Conservation (phyloP, 2,329 filamentous ascomycete genomes). For the Cercospora sp. region DNA sequence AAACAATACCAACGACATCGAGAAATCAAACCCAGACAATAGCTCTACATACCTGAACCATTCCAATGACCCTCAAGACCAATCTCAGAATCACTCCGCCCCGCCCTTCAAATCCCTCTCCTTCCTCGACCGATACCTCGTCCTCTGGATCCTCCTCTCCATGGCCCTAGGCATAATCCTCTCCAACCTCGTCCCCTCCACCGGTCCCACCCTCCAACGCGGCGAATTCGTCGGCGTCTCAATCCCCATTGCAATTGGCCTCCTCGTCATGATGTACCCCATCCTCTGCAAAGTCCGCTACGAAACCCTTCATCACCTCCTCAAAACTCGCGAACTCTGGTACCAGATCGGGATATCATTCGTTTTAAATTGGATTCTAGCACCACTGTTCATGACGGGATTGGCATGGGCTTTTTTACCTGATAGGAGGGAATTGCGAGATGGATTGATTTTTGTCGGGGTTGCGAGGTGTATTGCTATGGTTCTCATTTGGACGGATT, state of each 20-base stretch:
- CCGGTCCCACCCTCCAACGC: slow-evolving; percentile 63
- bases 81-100: not conserved
- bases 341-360: slow-evolving; percentile 76
- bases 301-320: slow-evolving; percentile 69
- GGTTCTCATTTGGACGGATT: slow-evolving; percentile 77
- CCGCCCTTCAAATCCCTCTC: slow-evolving; percentile 44
- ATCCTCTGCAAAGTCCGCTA: slow-evolving; percentile 85
- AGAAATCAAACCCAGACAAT: not conserved
- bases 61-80: not conserved
- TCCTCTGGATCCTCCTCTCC: slow-evolving; percentile 70
- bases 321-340: slow-evolving; percentile 66
- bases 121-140: slow-evolving; percentile 50
- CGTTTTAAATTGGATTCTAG: slow-evolving; percentile 78
- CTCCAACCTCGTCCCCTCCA: slow-evolving; percentile 70
- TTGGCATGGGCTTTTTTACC: slow-evolving; percentile 65
- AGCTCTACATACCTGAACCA: not conserved
- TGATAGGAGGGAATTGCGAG: slow-evolving; percentile 50
- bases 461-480: slow-evolving; percentile 86
- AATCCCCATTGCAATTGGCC: slow-evolving; percentile 66
- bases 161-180: slow-evolving; percentile 75
- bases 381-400: slow-evolving; percentile 77
- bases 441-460: slow-evolving; percentile 77
- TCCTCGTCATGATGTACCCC: slow-evolving; percentile 93
- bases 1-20: not conserved
- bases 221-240: slow-evolving; percentile 73